phyloP scores from a whole-genome alignment of 768 basidiomycete genomes.

The Russula vinacea region DNA sequence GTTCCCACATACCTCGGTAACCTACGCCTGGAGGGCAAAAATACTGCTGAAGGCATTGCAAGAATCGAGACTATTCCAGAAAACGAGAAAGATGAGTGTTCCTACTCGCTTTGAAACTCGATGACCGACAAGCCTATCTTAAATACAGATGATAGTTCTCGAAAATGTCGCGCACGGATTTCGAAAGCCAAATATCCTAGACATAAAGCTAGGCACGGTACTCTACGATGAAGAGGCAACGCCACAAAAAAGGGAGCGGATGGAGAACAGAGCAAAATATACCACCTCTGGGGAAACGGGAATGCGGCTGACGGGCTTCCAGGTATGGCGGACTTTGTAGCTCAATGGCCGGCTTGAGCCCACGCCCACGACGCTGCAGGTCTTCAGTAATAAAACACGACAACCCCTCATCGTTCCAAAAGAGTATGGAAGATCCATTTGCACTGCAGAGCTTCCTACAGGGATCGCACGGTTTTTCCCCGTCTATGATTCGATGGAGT shows the following conservation, averaged over 20 bases:
- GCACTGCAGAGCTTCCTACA: constrained; percentile 62
- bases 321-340: constrained; percentile 48
- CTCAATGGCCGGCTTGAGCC: neutral
- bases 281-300: constrained; percentile 79
- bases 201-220: constrained; percentile 89
- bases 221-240: constrained; percentile 65
- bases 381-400: constrained; percentile 26
- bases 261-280: constrained; percentile 63
- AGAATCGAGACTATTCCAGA: constrained; percentile 31
- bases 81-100: constrained; percentile 48
- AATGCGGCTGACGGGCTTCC: constrained; percentile 83
- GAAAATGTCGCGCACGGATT: constrained; percentile 79
- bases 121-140: constrained; percentile 18
- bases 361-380: constrained; percentile 57
- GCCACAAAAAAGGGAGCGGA: constrained; percentile 77
- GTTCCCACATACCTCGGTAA: constrained; percentile 80
- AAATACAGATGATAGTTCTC: constrained; percentile 68
- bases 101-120: neutral
- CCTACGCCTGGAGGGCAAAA: constrained; percentile 63
- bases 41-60: constrained; percentile 24
- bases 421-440: constrained; percentile 74
- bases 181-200: constrained; percentile 78
- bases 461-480: constrained; percentile 83
- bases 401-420: constrained; percentile 65
- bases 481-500: constrained; percentile 34